phyloP scores from a whole-genome alignment of 331 rosid species.

The Arachis monticola region DNA sequence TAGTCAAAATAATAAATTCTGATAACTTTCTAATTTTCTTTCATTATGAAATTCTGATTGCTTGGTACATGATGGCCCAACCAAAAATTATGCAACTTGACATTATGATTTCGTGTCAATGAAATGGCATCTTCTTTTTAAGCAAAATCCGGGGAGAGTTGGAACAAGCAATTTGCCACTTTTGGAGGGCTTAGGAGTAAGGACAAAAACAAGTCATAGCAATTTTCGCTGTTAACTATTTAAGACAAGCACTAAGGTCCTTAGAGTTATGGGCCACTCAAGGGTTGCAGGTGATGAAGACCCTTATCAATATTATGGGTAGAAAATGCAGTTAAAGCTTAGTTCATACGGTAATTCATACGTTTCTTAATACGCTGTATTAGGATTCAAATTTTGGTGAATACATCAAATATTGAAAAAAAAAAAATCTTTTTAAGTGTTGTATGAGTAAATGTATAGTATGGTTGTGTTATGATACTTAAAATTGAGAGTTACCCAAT shows the following conservation, averaged over 20 bases:
- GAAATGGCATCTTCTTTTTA: conserved; percentile 58
- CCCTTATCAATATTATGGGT: conserved; percentile 35
- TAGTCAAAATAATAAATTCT: too few relatives aligned
- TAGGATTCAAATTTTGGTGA: too few relatives aligned
- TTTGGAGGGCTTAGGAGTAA: conserved; percentile 36
- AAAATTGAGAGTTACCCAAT: too few relatives aligned
- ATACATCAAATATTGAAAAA: too few relatives aligned
- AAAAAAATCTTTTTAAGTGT: too few relatives aligned
- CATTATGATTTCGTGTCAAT: conserved; percentile 6
- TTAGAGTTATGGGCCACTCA: conserved; percentile 37
- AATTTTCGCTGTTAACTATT: conserved; percentile 20
- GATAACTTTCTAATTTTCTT: too few relatives aligned
- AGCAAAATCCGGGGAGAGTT: conserved; percentile 54
- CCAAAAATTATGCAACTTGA: conserved; percentile 17
- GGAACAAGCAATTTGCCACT: conserved; percentile 45
- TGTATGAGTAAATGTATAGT: too few relatives aligned
- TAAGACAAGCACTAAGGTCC: conserved; percentile 48
- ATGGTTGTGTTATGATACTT: too few relatives aligned
- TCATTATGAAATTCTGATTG: too few relatives aligned
- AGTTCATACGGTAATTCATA: too few relatives aligned
- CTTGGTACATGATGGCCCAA: neutral
- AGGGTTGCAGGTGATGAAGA: conserved; percentile 33
- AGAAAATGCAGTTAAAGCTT: too few relatives aligned
- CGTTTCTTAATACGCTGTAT: too few relatives aligned
- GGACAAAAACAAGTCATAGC: conserved; percentile 43